Evolutionary conservation across 2,329 filamentous ascomycete species (phyloP).

Genomic region (Atkinsonella texensis): DNA sequence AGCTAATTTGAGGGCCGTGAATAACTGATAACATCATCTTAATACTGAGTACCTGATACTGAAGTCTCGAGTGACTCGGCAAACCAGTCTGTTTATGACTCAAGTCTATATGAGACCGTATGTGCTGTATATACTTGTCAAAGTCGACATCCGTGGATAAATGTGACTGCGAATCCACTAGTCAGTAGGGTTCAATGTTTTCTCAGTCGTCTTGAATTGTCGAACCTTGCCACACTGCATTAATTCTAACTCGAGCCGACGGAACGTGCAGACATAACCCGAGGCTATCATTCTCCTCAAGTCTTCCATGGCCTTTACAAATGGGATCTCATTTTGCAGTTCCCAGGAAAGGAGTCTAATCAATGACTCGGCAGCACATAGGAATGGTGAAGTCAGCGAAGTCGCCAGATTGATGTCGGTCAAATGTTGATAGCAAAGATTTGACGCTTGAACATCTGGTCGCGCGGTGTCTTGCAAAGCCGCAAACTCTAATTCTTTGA

Average conservation of each 20-base stretch:
- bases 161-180: constrained; percentile 20
- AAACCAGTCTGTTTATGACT: constrained; percentile 14
- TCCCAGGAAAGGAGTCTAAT: constrained; percentile 22
- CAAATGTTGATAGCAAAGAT: constrained; percentile 30
- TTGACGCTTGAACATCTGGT: constrained; percentile 25
- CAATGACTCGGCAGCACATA: constrained; percentile 23
- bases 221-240: constrained; percentile 39
- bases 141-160: constrained; percentile 26
- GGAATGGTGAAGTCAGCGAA: constrained; percentile 20
- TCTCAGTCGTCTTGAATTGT: not conserved
- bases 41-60: constrained; percentile 31
- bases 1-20: constrained; percentile 6
- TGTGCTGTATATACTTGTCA: constrained; percentile 27
- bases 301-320: constrained; percentile 21
- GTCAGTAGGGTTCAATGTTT: not conserved
- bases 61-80: constrained; percentile 19
- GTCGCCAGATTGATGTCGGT: constrained; percentile 18
- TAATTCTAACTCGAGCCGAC: constrained; percentile 39
- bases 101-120: constrained; percentile 29
- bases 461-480: constrained; percentile 20
- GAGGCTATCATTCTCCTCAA: constrained; percentile 24
- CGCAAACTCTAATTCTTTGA: constrained; percentile 35
- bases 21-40: constrained; percentile 29
- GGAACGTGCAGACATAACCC: constrained; percentile 27
- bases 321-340: constrained; percentile 19